Percentiles rank a stretch among this genome's conserved stretches.
Evolutionary conservation across 2,329 filamentous ascomycete genomes (phyloP).

Genomic region (Fonsecaea pugnacius): DNA sequence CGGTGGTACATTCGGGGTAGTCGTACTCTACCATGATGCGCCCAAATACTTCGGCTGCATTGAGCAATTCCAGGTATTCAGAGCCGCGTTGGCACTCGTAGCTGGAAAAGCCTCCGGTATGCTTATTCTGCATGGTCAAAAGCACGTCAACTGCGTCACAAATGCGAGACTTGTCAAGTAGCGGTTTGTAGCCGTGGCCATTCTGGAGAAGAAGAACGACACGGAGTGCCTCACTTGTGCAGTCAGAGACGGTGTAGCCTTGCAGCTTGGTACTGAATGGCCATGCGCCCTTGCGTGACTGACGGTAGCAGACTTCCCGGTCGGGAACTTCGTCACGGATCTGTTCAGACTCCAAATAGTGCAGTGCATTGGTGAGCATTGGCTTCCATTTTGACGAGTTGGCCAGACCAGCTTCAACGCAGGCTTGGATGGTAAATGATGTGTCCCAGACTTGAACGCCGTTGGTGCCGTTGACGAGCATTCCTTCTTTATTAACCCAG

Average conservation of each 20-base stretch:
- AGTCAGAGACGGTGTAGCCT: conserved; percentile 95
- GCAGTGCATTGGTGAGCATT: conserved; percentile 80
- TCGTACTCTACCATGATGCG: conserved; percentile 99
- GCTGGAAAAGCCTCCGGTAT: conserved; percentile 81
- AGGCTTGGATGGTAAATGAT: conserved; percentile 81
- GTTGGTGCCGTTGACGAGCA: conserved; percentile 95
- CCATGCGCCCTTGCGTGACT: conserved; percentile 91
- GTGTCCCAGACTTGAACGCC: conserved; percentile 99
- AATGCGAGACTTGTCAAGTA: conserved; percentile 76
- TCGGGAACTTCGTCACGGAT: conserved; percentile 81
- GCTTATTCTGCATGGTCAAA: conserved; percentile 82
- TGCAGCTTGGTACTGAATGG: conserved; percentile 91
- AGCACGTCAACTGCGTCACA: conserved; percentile 89
- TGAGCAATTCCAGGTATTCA: conserved; percentile 78
- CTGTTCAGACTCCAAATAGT: conserved; percentile 88
- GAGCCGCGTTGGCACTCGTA: conserved; percentile 85
- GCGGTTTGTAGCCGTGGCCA: conserved; percentile 71
- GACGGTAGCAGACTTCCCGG: conserved; percentile 81
- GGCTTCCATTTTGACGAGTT: conserved; percentile 75
- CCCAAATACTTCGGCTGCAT: conserved; percentile 95
- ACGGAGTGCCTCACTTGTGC: conserved; percentile 88
- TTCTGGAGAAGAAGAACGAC: conserved; percentile 83
- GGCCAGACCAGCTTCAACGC: conserved; percentile 78
- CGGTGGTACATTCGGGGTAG: conserved; percentile 96
- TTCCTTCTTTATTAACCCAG: conserved; percentile 89